Conservation (phyloP, 2,329 filamentous ascomycete species). For the Penicillium vulpinum region DNA sequence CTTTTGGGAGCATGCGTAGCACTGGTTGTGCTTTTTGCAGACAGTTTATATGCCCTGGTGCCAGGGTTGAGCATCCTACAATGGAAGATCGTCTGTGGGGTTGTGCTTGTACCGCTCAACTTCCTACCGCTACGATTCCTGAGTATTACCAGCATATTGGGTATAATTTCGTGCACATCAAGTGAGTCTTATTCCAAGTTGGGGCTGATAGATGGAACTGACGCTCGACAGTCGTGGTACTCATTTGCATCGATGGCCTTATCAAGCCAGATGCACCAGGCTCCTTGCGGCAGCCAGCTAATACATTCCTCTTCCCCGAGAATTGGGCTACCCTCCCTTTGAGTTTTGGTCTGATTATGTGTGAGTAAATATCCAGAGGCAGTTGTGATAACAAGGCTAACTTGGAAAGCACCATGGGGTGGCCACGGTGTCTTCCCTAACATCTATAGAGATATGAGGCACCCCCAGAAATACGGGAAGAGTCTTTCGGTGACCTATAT, state of each 20-base stretch:
- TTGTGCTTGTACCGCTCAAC: constrained; percentile 76
- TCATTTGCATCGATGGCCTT: constrained; percentile 82
- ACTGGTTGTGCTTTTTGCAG: constrained; percentile 86
- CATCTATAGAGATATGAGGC: constrained; percentile 73
- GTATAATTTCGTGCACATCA: constrained; percentile 84
- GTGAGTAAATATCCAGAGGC: constrained; percentile 31
- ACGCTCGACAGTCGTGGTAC: constrained; percentile 66
- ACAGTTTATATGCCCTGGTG: constrained; percentile 78
- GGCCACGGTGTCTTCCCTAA: constrained; percentile 80
- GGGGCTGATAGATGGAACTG: constrained; percentile 20
- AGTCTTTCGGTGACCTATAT: constrained; percentile 78
- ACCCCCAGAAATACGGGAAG: constrained; percentile 76
- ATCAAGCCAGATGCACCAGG: constrained; percentile 77
- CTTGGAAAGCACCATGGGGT: constrained; percentile 60
- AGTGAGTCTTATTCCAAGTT: constrained; percentile 59
- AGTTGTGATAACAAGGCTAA: background rate
- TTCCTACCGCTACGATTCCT: constrained; percentile 81
- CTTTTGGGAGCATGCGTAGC: constrained; percentile 86
- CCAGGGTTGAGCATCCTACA: constrained; percentile 66
- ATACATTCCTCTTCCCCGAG: constrained; percentile 76
- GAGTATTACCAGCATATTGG: constrained; percentile 87
- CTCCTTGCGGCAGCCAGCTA: constrained; percentile 76
- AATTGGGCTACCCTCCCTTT: constrained; percentile 87
- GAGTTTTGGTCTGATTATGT: constrained; percentile 88
- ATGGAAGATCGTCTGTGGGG: constrained; percentile 84